phyloP scores from a whole-genome alignment of 192 early-diverging fungal species.

The Cetraspora pellucida region DNA sequence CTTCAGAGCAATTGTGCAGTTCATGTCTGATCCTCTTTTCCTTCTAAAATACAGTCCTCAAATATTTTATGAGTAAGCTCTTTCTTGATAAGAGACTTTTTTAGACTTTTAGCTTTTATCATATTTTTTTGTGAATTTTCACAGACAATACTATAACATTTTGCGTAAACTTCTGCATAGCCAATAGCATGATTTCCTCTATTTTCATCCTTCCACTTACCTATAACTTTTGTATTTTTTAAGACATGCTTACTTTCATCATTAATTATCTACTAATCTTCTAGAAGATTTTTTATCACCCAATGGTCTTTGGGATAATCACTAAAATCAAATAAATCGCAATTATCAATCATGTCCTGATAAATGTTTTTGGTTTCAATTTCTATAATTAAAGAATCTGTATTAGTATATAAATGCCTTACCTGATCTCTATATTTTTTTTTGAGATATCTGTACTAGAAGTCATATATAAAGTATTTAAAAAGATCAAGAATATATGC shows the following conservation, averaged over 20 bases:
- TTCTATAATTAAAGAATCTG: slow-evolving; percentile 30
- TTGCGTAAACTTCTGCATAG: slow-evolving; percentile 25
- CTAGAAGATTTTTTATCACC: slow-evolving; percentile 27
- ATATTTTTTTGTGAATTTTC: no score
- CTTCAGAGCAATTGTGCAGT: slow-evolving; percentile 29
- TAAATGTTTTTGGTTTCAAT: slow-evolving; percentile 30
- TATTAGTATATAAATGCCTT: slow-evolving; percentile 24
- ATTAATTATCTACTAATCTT: slow-evolving; percentile 32
- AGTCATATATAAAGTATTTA: slow-evolving; percentile 29
- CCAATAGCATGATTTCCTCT: slow-evolving; percentile 18
- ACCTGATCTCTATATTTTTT: slow-evolving; percentile 20
- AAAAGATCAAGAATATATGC: slow-evolving; percentile 29
- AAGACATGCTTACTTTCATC: slow-evolving; percentile 30
- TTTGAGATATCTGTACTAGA: slow-evolving; percentile 24
- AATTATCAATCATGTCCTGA: slow-evolving; percentile 28
- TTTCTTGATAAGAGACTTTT: slow-evolving; percentile 31
- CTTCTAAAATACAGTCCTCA: slow-evolving; percentile 32
- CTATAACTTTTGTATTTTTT: slow-evolving; percentile 35
- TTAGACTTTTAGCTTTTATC: slow-evolving; percentile 27
- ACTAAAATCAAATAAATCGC: slow-evolving; percentile 32
- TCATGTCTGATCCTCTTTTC: slow-evolving; percentile 24
- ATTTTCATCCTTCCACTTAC: slow-evolving; percentile 33
- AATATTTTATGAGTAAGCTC: slow-evolving; percentile 30
- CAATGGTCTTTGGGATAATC: slow-evolving; percentile 26
- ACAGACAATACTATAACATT: slow-evolving; percentile 32